Percentiles rank a stretch among this genome's conserved stretches.
These are phyloP conservation scores for Epichloe aotearoae DNA, from an alignment of 2,329 filamentous ascomycete species.

Conservation along the genomic window DNA sequence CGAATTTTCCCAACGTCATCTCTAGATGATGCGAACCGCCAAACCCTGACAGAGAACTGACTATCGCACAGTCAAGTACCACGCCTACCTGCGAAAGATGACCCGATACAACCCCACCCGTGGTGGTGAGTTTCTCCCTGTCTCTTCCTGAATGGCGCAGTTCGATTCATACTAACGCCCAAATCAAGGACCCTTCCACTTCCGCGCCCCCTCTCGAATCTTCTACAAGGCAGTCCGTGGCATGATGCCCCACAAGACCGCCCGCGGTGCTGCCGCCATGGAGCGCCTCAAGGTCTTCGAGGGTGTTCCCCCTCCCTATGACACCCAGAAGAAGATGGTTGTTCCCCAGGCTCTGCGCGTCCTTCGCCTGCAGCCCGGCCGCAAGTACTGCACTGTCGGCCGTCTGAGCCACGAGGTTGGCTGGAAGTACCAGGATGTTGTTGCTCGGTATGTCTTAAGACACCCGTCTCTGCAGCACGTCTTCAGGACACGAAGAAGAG, in stretches of 20 bases:
- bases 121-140: conserved; percentile 56
- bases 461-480: not conserved
- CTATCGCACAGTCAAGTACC: conserved; percentile 84
- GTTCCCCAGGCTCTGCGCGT: conserved; percentile 96
- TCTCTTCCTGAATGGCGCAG: conserved; percentile 6
- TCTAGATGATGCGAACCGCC: not conserved
- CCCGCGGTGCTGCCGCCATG: conserved; percentile 88
- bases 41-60: conserved; percentile 29
- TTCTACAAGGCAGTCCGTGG: conserved; percentile 99
- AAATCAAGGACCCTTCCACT: conserved; percentile 85
- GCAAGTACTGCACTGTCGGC: conserved; percentile 99
- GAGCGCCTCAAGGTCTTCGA: conserved; percentile 99
- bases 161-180: conserved; percentile 16
- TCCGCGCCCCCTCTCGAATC: conserved; percentile 97
- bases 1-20: not conserved
- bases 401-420: conserved; percentile 97
- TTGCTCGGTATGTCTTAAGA: conserved; percentile 61
- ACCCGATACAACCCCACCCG: conserved; percentile 99
- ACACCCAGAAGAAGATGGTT: conserved; percentile 99
- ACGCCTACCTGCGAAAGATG: conserved; percentile 99
- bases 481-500: not conserved
- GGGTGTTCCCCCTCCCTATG: conserved; percentile 96
- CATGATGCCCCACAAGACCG: conserved; percentile 99
- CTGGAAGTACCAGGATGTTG: conserved; percentile 99
- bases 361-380: conserved; percentile 91